Base-by-base conservation (phyloP, 106 monocot species). In the Platanthera guangdongensis region DNA sequence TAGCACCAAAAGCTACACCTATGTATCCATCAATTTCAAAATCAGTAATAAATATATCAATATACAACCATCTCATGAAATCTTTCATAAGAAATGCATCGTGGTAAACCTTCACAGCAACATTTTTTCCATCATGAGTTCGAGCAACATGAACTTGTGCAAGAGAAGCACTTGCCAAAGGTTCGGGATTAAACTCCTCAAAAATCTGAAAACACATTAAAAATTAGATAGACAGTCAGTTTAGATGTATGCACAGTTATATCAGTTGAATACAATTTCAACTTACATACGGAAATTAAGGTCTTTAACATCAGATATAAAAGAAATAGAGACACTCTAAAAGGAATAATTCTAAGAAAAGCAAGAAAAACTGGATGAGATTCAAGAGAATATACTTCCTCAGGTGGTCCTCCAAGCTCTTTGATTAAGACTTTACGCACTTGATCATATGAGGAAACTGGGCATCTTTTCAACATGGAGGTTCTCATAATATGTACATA, bases 111-210 rank as follows among this genome's bases (percentile, higher is more conserved):
- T 96, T 96, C 11, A 96, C 93, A 60, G 95, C 95, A 67, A 96
- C 95, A 74, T 86, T 88, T 78, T 67, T 77, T 9, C 95, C 95
- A 80, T 92, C 90, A 84, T 89, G 89, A 30, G 90, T 86, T 39
- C 59, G 78, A 78, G 95, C 95, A 79, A 85, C 83, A 90, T 96
- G 95, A 81, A 96, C 95, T 92, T 96, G 95, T 12, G 95, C 95
- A 87, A 96, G 87, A 32, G 95, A 96, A 74, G 95, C 95, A 84
- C 95, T 96, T 68, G 95, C 95, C 30, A 96, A 63, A 71, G 95
- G 95, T 12, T 82, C 77, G 59, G 78, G 88, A 79, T 90, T 80
- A 81, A 96, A 96, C 80, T 96, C 89, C 57, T 78, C 72, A 86
- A 96, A 95, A 75, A 93, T 67, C 95, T 95, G 76, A 45, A 12